phyloP scores from a whole-genome alignment of 2,329 filamentous ascomycete genomes.

The Diaporthe longicolla region DNA sequence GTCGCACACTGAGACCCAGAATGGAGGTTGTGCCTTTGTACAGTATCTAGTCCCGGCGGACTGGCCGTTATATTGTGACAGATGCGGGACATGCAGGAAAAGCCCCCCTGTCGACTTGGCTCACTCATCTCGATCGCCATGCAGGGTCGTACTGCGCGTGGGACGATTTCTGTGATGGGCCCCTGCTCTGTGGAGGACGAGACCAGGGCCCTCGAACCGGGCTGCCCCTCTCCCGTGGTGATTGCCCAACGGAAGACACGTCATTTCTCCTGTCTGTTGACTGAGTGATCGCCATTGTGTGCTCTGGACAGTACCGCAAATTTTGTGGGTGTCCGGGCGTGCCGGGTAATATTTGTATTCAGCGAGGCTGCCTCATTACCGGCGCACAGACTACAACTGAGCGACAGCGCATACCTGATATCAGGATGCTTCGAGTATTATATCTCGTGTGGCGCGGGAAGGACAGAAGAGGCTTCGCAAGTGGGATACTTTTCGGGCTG shows the following conservation, averaged over 20 bases:
- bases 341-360: neutral
- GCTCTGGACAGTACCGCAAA: neutral
- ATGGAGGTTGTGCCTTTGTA: neutral
- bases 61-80: conserved; percentile 11
- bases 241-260: conserved; percentile 13
- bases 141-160: conserved; percentile 14
- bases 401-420: neutral
- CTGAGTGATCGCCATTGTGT: conserved; percentile 1
- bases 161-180: conserved; percentile 16
- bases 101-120: conserved; percentile 5
- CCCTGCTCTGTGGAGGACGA: neutral
- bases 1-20: neutral
- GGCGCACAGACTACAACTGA: neutral
- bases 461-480: conserved; percentile 9
- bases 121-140: conserved; percentile 29
- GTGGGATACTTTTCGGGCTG: conserved; percentile 22
- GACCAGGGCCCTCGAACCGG: conserved; percentile 22
- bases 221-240: conserved; percentile 19
- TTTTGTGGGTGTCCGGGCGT: neutral
- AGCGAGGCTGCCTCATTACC: conserved; percentile 17
- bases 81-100: conserved; percentile 13
- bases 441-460: neutral
- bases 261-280: conserved; percentile 11
- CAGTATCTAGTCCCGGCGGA: neutral
- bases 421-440: neutral